Base-by-base conservation (phyloP, 2,329 filamentous ascomycete species). In the Thelonectria blattea region DNA sequence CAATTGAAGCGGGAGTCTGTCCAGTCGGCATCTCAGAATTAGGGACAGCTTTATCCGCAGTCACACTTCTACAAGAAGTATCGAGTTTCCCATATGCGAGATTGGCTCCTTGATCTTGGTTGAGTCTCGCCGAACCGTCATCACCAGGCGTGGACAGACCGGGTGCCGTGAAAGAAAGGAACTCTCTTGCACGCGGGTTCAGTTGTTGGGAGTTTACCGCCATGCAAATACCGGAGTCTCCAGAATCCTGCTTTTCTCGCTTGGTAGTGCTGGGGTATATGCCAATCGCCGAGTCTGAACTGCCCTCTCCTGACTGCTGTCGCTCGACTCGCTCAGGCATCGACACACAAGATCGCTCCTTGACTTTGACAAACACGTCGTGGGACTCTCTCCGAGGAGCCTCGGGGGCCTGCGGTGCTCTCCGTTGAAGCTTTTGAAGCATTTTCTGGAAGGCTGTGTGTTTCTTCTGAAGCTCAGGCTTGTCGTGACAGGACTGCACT, bases 141-240 rank as follows among this genome's bases (percentile, higher is more conserved):
- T 47, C 47, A 24, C 34, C 32, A 24, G 30, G 8, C 5, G 37
- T 10, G 9, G 18, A 15, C 2, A 58, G 15, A 12, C 57, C 56
- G 15, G 45, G 50, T 11, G 46, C 53, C 12, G 50, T 63, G 30
- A 75, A 67, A 1, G 74, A 75, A 9, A 75, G 62, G 50, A 76
- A 75, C 45, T 76, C 74, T 56, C 73, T 71, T 41, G 74, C 74
- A 59, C 65, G 71, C 5, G 74, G 74, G 46, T 76, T 76, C 62
- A 75, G 63, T 1, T 61, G 65, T 20, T 62, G 65, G 18, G 58
- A 53, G 60, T 20, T 49, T 11, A 7, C 58, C 20, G 3, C 49
- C 18, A 65, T 41, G 18, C n/a, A 65, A 32, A 66, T 45, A 8
- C 62, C 63, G 2, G 68, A 70, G 61, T 69, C 68, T 3, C 47